Conservation (phyloP, 176 grass and related monocot genomes). For the Puya raimondii region DNA sequence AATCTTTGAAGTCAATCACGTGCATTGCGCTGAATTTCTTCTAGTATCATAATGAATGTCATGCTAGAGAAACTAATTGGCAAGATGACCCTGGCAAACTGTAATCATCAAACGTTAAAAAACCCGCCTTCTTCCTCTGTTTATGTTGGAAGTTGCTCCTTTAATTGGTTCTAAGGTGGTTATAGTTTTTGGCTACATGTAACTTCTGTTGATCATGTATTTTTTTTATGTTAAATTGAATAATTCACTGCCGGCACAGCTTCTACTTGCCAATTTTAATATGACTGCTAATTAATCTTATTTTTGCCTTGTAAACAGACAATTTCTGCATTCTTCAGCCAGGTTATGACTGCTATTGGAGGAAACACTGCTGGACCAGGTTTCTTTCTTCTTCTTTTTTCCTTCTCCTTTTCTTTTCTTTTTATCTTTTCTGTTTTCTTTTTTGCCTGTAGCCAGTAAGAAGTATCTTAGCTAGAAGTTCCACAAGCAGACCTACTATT, state of each 20-base stretch:
- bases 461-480: too few relatives aligned
- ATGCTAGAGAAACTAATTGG: not conserved
- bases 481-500: not conserved
- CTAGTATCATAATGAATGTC: not conserved
- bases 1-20: too few relatives aligned
- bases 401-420: not conserved
- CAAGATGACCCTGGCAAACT: not conserved
- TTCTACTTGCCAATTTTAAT: not conserved
- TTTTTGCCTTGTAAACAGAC: slow-evolving; percentile 18
- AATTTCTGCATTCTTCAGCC: slow-evolving; percentile 26
- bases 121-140: not conserved
- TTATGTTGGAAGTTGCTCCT: not conserved
- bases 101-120: not conserved
- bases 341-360: slow-evolving; percentile 25
- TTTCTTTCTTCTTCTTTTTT: not conserved
- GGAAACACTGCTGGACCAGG: slow-evolving; percentile 25
- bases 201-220: not conserved
- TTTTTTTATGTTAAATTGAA: not conserved
- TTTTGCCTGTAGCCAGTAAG: not conserved
- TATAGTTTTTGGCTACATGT: not conserved
- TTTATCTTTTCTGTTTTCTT: not conserved
- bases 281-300: not conserved
- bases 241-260: not conserved
- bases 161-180: not conserved
- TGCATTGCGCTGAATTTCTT: too few relatives aligned